Percentiles rank a stretch among this genome's conserved stretches.
Evolutionary conservation across 2,329 filamentous ascomycete genomes (phyloP).

Genomic region (Geosmithia morbida): DNA sequence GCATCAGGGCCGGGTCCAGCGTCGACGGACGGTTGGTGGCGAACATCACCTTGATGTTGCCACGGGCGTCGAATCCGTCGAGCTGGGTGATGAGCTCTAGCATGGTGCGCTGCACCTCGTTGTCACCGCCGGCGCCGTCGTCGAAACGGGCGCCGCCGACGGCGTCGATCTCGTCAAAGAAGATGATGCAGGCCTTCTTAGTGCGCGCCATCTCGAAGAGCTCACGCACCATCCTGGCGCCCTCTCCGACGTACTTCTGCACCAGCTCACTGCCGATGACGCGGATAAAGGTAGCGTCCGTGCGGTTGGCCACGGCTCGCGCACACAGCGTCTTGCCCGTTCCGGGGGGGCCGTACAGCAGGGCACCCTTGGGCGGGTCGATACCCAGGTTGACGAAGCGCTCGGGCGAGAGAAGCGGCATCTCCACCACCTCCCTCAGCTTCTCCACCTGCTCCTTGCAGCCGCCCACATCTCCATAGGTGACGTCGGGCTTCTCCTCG

Average conservation of each 20-base stretch:
- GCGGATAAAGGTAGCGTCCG: constrained; percentile 95
- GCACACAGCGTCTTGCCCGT: constrained; percentile 99
- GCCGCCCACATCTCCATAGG: constrained; percentile 94
- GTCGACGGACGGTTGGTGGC: constrained; percentile 94
- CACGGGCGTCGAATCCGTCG: constrained; percentile 88
- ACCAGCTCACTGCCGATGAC: constrained; percentile 97
- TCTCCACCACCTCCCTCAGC: constrained; percentile 94
- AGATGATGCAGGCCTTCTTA: constrained; percentile 99
- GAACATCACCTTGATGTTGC: constrained; percentile 99
- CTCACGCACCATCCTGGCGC: constrained; percentile 95
- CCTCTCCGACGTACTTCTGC: constrained; percentile 97
- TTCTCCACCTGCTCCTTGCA: constrained; percentile 99
- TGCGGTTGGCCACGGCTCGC: constrained; percentile 91
- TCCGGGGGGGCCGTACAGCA: constrained; percentile 91
- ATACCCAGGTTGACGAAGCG: constrained; percentile 98
- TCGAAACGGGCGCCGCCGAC: constrained; percentile 94
- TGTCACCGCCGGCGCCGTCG: constrained; percentile 90
- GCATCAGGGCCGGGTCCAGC: constrained; percentile 91
- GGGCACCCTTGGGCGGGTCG: constrained; percentile 91
- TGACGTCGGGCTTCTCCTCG: constrained; percentile 98
- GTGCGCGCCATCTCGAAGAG: constrained; percentile 98
- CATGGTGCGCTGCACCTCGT: constrained; percentile 97
- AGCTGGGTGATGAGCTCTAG: constrained; percentile 93
- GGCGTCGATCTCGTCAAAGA: constrained; percentile 90
- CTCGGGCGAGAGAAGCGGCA: constrained; percentile 91